phyloP scores from a whole-genome alignment of 352 stramenopile genomes.

The Phytophthora ramorum region DNA sequence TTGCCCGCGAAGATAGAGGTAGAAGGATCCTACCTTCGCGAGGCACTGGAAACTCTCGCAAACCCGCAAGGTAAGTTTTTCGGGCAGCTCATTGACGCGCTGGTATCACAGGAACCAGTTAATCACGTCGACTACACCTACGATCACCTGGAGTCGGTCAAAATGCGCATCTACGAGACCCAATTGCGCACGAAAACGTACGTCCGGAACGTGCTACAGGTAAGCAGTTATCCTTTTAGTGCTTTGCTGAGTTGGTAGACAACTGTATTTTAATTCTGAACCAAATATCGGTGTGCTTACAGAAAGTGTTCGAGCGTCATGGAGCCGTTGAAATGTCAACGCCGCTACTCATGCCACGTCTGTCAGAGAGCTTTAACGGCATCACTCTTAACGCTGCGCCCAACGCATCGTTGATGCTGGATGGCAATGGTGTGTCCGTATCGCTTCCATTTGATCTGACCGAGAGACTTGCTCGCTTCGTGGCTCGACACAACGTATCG shows the following conservation, averaged over 20 bases:
- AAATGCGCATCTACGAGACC: slow-evolving; percentile 71
- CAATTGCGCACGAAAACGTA: slow-evolving; percentile 73
- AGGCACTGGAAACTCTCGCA: slow-evolving; percentile 86
- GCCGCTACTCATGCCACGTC: slow-evolving; percentile 78
- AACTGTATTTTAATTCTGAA: slow-evolving; percentile 7
- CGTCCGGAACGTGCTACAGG: slow-evolving; percentile 73
- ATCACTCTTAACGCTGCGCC: slow-evolving; percentile 60
- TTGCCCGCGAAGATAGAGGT: slow-evolving; percentile 87
- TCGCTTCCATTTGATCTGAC: slow-evolving; percentile 87
- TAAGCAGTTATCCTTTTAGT: slow-evolving; percentile 21
- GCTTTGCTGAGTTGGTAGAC: background rate
- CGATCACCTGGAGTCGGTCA: slow-evolving; percentile 82
- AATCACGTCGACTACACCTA: slow-evolving; percentile 90
- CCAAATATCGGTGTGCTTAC: slow-evolving; percentile 3
- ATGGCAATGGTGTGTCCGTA: slow-evolving; percentile 81
- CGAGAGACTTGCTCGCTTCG: slow-evolving; percentile 80
- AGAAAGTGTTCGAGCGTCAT: slow-evolving; percentile 88
- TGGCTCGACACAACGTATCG: slow-evolving; percentile 82
- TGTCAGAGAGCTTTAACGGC: slow-evolving; percentile 72
- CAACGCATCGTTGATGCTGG: slow-evolving; percentile 72
- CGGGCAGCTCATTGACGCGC: slow-evolving; percentile 79
- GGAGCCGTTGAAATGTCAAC: slow-evolving; percentile 81
- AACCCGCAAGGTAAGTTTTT: slow-evolving; percentile 93
- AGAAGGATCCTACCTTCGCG: slow-evolving; percentile 81
- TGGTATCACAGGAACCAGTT: slow-evolving; percentile 77